Percentiles rank a stretch among this genome's conserved stretches.
These are phyloP conservation scores for Botrytis aclada DNA, from an alignment of 2,329 filamentous ascomycete genomes.

Conservation along the genomic window DNA sequence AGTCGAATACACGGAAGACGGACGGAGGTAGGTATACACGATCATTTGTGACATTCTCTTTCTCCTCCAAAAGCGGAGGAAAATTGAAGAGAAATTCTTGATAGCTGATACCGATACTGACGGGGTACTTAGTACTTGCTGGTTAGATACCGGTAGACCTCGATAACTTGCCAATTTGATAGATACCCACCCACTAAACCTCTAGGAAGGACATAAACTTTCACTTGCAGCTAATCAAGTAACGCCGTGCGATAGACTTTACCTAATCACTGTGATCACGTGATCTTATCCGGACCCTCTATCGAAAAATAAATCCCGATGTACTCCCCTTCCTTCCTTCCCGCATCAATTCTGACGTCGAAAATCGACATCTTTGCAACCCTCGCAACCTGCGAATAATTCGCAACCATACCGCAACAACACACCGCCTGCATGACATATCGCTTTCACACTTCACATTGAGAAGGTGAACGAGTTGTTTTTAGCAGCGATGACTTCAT, in stretches of 20 bases:
- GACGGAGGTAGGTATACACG: not conserved
- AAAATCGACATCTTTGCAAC: not conserved
- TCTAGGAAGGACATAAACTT: not conserved
- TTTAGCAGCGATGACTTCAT: slow-evolving; percentile 40
- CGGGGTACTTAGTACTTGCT: too few relatives aligned
- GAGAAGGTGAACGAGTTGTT: slow-evolving; percentile 38
- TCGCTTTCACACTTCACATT: not conserved
- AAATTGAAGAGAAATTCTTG: not conserved
- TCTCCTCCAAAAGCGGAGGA: not conserved
- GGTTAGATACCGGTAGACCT: not conserved
- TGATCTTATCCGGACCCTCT: slow-evolving; percentile 4
- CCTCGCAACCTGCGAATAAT: not conserved
- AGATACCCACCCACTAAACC: not conserved
- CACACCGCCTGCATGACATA: not conserved
- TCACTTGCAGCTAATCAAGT: not conserved
- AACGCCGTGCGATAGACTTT: not conserved
- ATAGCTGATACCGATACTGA: not conserved
- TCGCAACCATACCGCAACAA: not conserved
- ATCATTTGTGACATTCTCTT: too few relatives aligned
- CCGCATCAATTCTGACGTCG: not conserved
- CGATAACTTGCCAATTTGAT: not conserved
- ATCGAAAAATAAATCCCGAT: slow-evolving; percentile 13
- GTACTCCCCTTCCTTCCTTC: not conserved
- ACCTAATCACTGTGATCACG: not conserved
- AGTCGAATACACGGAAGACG: not conserved